phyloP scores from a whole-genome alignment of 805 yeast species.

The Ogataea dorogensis region DNA sequence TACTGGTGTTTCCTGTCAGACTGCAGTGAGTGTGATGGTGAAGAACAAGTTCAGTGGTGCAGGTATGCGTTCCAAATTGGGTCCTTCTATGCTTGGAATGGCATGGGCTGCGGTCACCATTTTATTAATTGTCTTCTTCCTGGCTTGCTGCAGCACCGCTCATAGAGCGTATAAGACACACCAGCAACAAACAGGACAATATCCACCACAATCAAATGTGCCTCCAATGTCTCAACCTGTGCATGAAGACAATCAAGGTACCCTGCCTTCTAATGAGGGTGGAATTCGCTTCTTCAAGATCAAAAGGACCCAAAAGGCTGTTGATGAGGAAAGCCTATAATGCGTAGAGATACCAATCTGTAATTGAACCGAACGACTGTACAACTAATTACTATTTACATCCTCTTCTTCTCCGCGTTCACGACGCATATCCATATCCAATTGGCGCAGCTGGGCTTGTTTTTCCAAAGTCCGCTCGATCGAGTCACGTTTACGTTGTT shows the following conservation, averaged over 20 bases:
- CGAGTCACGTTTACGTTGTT: constrained; percentile 21
- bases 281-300: constrained; percentile 80
- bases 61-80: constrained; percentile 46
- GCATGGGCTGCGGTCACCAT: constrained; percentile 69
- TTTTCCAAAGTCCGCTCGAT: constrained; percentile 27
- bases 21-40: constrained; percentile 78
- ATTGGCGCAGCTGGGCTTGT: constrained; percentile 22
- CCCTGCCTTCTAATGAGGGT: constrained; percentile 39
- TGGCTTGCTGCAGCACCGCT: constrained; percentile 51
- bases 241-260: constrained; percentile 27
- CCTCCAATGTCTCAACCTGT: constrained; percentile 28
- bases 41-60: constrained; percentile 60
- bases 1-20: constrained; percentile 67
- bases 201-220: too few relatives aligned
- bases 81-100: constrained; percentile 58
- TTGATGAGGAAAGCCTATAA: constrained; percentile 40
- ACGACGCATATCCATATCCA: constrained; percentile 23
- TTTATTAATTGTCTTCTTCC: constrained; percentile 48
- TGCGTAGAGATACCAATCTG: constrained; percentile 8
- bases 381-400: constrained; percentile 2
- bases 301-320: constrained; percentile 50
- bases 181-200: constrained; percentile 32
- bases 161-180: constrained; percentile 52
- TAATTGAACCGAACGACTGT: too few relatives aligned
- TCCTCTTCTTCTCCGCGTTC: constrained; percentile 17